Percentiles rank a stretch among this genome's conserved stretches.
Conservation (phyloP, 2,329 filamentous ascomycete genomes). For the Cytospora piceae region DNA sequence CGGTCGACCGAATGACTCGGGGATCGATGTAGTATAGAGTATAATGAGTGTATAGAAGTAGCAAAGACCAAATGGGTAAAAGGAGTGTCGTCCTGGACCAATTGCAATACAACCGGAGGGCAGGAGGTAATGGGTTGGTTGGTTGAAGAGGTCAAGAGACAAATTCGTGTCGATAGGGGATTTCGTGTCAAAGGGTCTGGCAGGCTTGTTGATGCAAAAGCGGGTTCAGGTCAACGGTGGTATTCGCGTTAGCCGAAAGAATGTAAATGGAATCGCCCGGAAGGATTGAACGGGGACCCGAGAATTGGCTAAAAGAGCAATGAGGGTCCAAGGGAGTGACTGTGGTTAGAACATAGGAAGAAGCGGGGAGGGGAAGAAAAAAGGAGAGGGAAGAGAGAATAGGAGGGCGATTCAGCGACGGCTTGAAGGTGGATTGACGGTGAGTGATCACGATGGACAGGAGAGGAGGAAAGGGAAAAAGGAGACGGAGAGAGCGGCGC, state of each 20-base stretch:
- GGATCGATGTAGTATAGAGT: constrained; percentile 16
- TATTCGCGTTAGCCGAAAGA: constrained; percentile 41
- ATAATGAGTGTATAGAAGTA: constrained; percentile 27
- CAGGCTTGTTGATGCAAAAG: constrained; percentile 7
- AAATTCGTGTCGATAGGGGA: constrained; percentile 7
- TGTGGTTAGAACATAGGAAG: constrained; percentile 45
- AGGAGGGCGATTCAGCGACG: constrained; percentile 35
- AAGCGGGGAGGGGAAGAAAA: constrained; percentile 42
- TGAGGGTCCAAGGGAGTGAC: constrained; percentile 54
- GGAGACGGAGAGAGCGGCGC: constrained; percentile 31
- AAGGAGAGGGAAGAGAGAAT: constrained; percentile 36
- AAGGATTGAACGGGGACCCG: constrained; percentile 56
- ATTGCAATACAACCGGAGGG: constrained; percentile 30
- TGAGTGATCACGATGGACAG: constrained; percentile 32
- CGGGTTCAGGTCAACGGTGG: constrained; percentile 31
- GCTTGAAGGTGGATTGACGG: constrained; percentile 28
- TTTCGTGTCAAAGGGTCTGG: background rate
- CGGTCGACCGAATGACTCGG: constrained; percentile 19
- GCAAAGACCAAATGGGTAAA: constrained; percentile 34
- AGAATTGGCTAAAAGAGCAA: constrained; percentile 39
- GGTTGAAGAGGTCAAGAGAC: constrained; percentile 30
- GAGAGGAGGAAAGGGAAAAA: constrained; percentile 37
- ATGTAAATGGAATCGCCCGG: constrained; percentile 50
- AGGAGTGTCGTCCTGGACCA: constrained; percentile 44
- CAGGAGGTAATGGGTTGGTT: constrained; percentile 24